Percentiles rank a stretch among this genome's conserved stretches.
Conservation (phyloP, 2,329 filamentous ascomycete species). For the Colletotrichum sp. region DNA sequence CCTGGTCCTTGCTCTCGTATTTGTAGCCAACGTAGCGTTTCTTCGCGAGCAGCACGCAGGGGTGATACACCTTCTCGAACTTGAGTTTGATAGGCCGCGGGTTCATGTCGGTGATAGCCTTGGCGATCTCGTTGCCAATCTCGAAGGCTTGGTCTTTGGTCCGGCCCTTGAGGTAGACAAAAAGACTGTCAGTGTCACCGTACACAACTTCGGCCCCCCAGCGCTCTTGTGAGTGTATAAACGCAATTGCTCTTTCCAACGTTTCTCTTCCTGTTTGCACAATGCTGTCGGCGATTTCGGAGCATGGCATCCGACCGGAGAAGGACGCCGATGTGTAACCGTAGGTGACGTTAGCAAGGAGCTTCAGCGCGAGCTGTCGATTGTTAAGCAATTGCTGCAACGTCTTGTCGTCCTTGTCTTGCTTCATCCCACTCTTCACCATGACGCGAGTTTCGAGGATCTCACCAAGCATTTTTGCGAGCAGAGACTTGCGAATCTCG, state of each 20-base stretch:
- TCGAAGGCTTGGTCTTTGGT: constrained; percentile 88
- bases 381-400: constrained; percentile 91
- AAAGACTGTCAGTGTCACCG: constrained; percentile 95
- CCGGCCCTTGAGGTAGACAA: constrained; percentile 86
- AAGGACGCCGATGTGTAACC: constrained; percentile 97
- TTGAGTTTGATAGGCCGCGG: constrained; percentile 93
- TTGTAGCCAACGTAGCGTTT: constrained; percentile 99
- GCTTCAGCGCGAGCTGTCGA: constrained; percentile 88
- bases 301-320: constrained; percentile 96
- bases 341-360: constrained; percentile 98
- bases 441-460: constrained; percentile 96
- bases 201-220: constrained; percentile 99
- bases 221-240: constrained; percentile 83
- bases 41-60: constrained; percentile 91
- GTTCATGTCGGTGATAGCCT: constrained; percentile 86
- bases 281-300: constrained; percentile 97
- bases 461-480: constrained; percentile 96
- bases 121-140: constrained; percentile 90
- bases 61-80: constrained; percentile 98
- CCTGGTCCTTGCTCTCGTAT: constrained; percentile 80
- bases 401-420: constrained; percentile 84
- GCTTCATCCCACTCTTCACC: constrained; percentile 97
- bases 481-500: constrained; percentile 83
- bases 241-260: constrained; percentile 87
- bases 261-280: constrained; percentile 96